Evolutionary conservation across 768 basidiomycete species (phyloP), one percentile per base, ranked within the genome.

Genomic region (Kwoniella dendrophila): DNA sequence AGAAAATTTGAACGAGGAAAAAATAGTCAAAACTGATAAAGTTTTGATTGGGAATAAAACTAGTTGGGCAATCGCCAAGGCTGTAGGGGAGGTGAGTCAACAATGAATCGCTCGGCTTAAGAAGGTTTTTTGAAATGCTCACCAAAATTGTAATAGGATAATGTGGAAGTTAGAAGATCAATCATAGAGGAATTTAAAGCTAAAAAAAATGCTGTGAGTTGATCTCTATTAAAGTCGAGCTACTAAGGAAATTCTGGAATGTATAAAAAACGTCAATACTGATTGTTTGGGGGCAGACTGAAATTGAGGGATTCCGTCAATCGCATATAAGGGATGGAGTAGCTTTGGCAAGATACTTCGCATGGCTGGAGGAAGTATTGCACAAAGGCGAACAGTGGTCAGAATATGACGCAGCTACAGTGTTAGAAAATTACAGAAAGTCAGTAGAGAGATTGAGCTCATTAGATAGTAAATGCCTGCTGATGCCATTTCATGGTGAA

Each of bases 331-430:
- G 94, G 10, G 95, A 98, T 77, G 93, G 95, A 0, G 86, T 84
- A 0, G 94, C 94, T 0, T 82, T 98, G 48, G 79, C 81, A 7
- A 84, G 88, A 14, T 99, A 98, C 80, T 97, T 97, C 69, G 83
- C 92, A 0, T 99, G 95, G 96, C 82, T 99, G 0, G 92, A 98
- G 78, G 89, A 92, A 64, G 84, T 88, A 66, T 81, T 98, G 18
- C 77, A 83, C 2, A 80, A 83, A 6, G 90, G 86, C 0, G 82
- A 81, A 18, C 83, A 69, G 51, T 62, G 94, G 61, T 87, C 84
- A 41, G 95, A 99, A 77, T 87, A 86, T 65, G 84, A 92, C 62
- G 95, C 85, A 12, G 88, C 93, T 0, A 85, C 86, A 68, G 81
- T 87, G 69, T 82, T 99, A 51, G 89, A 92, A 80, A 80, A 85